Evolutionary conservation across 225 moss, liverwort and hornwort species (phyloP).

Genomic region (Neckera pumila): DNA sequence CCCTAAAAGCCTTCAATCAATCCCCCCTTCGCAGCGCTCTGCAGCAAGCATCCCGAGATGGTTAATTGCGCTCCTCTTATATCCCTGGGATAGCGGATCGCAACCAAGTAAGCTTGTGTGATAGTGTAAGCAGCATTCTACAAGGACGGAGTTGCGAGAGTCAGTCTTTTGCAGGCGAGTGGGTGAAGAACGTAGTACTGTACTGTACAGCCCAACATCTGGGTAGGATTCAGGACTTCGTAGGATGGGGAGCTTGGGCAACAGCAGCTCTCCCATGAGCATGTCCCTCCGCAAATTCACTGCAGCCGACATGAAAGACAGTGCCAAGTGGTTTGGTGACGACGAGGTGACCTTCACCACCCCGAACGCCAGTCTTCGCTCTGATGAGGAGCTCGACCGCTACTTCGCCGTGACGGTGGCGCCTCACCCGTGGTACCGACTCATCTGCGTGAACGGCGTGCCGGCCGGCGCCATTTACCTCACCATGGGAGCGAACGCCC

Average conservation of each 20-base stretch:
- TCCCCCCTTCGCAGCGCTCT: background rate
- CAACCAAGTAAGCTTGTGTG: background rate
- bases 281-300: conserved; percentile 33
- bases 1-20: background rate
- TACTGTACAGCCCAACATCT: background rate
- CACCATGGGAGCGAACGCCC: conserved; percentile 1
- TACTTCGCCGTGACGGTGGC: conserved; percentile 15
- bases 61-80: background rate
- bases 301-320: background rate
- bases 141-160: background rate
- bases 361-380: conserved; percentile 3
- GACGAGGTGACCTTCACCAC: conserved; percentile 30
- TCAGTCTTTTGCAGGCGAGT: background rate
- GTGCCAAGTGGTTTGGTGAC: conserved; percentile 33
- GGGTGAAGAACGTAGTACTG: background rate
- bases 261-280: background rate
- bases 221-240: background rate
- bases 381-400: conserved; percentile 6
- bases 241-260: background rate
- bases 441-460: conserved; percentile 32
- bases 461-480: conserved; percentile 35
- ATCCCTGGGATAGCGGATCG: background rate
- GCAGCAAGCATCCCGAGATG: background rate
- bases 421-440: conserved; percentile 30
- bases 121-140: background rate